Evolutionary conservation across 1,284 basidiomycete genomes (phyloP).

Genomic region (Xerocomus nothofagi): DNA sequence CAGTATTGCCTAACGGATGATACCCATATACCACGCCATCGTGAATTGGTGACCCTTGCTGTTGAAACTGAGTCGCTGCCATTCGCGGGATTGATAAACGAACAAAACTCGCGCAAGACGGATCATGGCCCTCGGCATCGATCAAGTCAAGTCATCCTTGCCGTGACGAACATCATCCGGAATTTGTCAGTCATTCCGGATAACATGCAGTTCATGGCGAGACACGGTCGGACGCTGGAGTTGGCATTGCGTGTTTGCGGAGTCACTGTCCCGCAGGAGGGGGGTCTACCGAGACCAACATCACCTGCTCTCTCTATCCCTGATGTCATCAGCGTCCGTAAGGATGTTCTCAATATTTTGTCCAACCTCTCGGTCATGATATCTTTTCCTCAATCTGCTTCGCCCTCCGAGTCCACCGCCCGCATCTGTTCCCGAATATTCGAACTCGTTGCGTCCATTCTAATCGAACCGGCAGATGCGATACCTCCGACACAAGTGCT

Average conservation of each 20-base stretch:
- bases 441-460: conserved; percentile 72
- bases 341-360: conserved; percentile 76
- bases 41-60: conserved; percentile 59
- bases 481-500: conserved; percentile 60
- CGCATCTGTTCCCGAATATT: conserved; percentile 59
- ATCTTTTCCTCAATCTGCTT: conserved; percentile 41
- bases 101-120: conserved; percentile 49
- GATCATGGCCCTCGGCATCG: conserved; percentile 55
- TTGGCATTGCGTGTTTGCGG: conserved; percentile 68
- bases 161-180: conserved; percentile 80
- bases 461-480: conserved; percentile 69
- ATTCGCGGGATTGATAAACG: conserved; percentile 54
- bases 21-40: conserved; percentile 55
- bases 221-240: conserved; percentile 63
- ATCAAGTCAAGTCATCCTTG: conserved; percentile 69
- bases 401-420: conserved; percentile 39
- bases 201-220: conserved; percentile 70
- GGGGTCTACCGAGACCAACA: conserved; percentile 44
- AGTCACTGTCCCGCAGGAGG: conserved; percentile 41
- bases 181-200: conserved; percentile 79
- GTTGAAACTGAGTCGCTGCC: conserved; percentile 56
- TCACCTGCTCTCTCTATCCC: conserved; percentile 62
- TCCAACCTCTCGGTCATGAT: conserved; percentile 62
- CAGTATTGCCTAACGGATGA: conserved; percentile 35
- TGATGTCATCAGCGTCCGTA: conserved; percentile 74